phyloP scores from a whole-genome alignment of 495 filamentous ascomycete genomes.

The Penicillium coprophilum region DNA sequence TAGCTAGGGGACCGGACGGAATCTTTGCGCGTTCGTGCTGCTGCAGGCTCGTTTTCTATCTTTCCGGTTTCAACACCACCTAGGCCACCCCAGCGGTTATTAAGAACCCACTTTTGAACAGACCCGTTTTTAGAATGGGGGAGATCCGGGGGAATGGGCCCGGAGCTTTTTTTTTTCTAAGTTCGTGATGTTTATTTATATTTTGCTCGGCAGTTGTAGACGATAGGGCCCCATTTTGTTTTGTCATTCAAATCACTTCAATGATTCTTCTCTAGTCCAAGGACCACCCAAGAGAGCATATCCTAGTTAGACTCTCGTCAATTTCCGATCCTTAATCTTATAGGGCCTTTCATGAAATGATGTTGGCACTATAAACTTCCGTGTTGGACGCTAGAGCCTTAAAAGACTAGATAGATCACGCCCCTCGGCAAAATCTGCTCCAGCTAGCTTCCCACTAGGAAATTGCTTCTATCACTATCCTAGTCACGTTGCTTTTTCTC shows the following conservation, averaged over 20 bases:
- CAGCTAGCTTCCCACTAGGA: neutral
- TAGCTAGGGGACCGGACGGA: conserved; percentile 5
- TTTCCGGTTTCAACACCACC: conserved; percentile 30
- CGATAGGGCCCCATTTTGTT: neutral
- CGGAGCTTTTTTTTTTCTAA: neutral
- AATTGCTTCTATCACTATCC: neutral
- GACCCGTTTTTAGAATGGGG: conserved; percentile 14
- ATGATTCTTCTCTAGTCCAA: neutral
- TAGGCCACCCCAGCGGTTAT: conserved; percentile 21
- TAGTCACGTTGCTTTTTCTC: conserved; percentile 14
- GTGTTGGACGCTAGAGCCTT: neutral
- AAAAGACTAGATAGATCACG: conserved; percentile 18
- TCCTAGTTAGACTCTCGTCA: neutral
- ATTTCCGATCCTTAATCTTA: neutral
- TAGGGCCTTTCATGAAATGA: neutral
- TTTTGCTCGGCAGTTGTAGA: conserved; percentile 1
- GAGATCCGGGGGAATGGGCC: conserved; percentile 12
- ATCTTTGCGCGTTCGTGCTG: conserved; percentile 26
- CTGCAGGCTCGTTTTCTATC: conserved; percentile 21
- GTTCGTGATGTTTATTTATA: neutral
- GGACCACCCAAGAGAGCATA: neutral
- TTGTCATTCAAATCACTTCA: neutral
- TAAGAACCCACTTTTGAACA: conserved; percentile 32
- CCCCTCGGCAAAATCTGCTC: conserved; percentile 6
- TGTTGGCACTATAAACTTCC: neutral